Percentiles rank a stretch among this genome's conserved stretches.
Conservation (phyloP, 2,329 filamentous ascomycete genomes). For the Arthrinium phaeospermum region DNA sequence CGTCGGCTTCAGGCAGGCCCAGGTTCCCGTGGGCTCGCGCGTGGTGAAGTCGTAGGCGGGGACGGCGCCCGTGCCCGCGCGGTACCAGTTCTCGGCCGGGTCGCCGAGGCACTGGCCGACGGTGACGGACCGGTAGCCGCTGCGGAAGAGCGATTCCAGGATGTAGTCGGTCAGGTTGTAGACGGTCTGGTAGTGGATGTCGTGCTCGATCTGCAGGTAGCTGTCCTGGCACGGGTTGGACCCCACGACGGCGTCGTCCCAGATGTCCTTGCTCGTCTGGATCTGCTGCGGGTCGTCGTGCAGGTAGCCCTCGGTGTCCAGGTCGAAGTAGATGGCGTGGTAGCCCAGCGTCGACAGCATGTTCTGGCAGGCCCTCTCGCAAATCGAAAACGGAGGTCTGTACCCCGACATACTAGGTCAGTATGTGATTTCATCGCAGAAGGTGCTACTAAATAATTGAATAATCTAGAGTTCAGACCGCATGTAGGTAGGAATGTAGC, state of each 20-base stretch:
- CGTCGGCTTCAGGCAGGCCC: slow-evolving; percentile 30
- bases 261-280: slow-evolving; percentile 43
- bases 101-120: slow-evolving; percentile 63
- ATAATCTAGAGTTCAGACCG: slow-evolving; percentile 29
- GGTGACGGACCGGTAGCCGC: slow-evolving; percentile 54
- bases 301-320: slow-evolving; percentile 41
- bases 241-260: slow-evolving; percentile 41
- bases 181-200: slow-evolving; percentile 54
- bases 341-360: slow-evolving; percentile 38
- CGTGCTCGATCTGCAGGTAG: slow-evolving; percentile 49
- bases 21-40: slow-evolving; percentile 37
- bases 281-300: slow-evolving; percentile 40
- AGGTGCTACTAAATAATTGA: too few relatives aligned
- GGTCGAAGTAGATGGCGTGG: slow-evolving; percentile 39
- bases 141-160: slow-evolving; percentile 45
- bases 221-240: slow-evolving; percentile 36
- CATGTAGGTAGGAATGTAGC: slow-evolving; percentile 42
- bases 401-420: background rate
- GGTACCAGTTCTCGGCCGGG: slow-evolving; percentile 58
- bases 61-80: slow-evolving; percentile 38
- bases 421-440: background rate
- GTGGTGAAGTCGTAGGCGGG: slow-evolving; percentile 35
- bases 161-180: slow-evolving; percentile 53
- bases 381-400: slow-evolving; percentile 41
- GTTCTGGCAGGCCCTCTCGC: slow-evolving; percentile 34